Conservation (phyloP, 441 rosid genomes). For the Cnidoscolus chayamansa region DNA sequence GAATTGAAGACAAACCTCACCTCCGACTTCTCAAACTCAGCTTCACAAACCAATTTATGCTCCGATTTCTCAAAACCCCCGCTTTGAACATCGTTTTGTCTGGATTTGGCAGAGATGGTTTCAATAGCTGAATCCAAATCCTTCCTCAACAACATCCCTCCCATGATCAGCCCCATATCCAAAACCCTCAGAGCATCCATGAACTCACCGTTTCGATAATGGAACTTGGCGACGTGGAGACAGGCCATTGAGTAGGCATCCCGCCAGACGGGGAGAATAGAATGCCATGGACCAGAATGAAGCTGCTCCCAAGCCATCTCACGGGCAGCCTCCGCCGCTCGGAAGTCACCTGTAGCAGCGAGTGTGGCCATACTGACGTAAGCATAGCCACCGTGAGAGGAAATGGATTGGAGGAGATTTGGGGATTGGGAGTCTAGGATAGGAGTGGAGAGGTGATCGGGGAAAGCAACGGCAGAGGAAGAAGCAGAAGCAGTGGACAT, state of each 20-base stretch:
- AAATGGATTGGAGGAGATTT: conserved; percentile 54
- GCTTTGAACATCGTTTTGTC: conserved; percentile 27
- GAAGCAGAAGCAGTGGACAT: conserved; percentile 24
- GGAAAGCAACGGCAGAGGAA: not conserved
- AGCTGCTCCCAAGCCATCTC: conserved; percentile 99
- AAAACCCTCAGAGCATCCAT: conserved; percentile 70
- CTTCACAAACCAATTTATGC: conserved; percentile 27
- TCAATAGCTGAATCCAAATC: conserved; percentile 72
- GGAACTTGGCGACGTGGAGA: conserved; percentile 63
- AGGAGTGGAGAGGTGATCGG: conserved; percentile 51
- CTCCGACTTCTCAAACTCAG: conserved; percentile 52
- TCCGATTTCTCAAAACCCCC: conserved; percentile 23
- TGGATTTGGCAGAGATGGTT: conserved; percentile 42
- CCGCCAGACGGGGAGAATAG: conserved; percentile 90
- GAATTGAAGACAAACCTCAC: conserved; percentile 43
- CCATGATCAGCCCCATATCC: conserved; percentile 95
- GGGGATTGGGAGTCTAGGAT: conserved; percentile 59
- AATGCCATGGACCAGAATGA: conserved; percentile 97
- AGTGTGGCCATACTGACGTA: conserved; percentile 65
- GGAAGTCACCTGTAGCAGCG: conserved; percentile 65
- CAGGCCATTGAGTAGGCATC: conserved; percentile 96
- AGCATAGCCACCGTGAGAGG: conserved; percentile 82
- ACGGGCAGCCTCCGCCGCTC: conserved; percentile 90
- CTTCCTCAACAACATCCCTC: conserved; percentile 65
- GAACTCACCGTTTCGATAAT: conserved; percentile 56